Percentiles rank a stretch among this genome's conserved stretches.
Conservation (phyloP, 2,329 filamentous ascomycete species). For the Huntiella abstrusa region DNA sequence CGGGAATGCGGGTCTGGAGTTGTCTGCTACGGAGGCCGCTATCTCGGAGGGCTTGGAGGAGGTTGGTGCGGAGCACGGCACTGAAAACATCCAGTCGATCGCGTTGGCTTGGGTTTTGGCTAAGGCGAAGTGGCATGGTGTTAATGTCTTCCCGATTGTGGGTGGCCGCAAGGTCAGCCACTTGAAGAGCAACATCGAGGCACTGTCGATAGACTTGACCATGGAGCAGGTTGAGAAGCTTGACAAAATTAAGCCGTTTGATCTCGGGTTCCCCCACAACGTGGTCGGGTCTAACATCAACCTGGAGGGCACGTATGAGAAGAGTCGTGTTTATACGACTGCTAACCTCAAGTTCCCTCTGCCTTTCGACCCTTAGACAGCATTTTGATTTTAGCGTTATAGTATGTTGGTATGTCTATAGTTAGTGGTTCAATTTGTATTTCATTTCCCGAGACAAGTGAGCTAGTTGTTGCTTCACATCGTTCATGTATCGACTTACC, state of each 20-base stretch:
- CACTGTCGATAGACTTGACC: slow-evolving; percentile 29
- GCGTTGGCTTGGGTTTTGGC: slow-evolving; percentile 32
- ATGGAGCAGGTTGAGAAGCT: slow-evolving; percentile 34
- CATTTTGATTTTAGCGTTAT: too few relatives aligned
- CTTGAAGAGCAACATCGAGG: slow-evolving; percentile 35
- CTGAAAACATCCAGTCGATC: slow-evolving; percentile 38
- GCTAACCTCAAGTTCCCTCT: background rate
- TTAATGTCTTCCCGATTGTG: slow-evolving; percentile 33
- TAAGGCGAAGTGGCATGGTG: slow-evolving; percentile 22
- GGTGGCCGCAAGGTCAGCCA: slow-evolving; percentile 34
- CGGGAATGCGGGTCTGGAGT: slow-evolving; percentile 17
- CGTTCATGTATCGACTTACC: slow-evolving; percentile 21
- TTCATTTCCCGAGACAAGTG: background rate
- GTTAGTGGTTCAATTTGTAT: too few relatives aligned
- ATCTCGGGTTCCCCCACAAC: slow-evolving; percentile 15
- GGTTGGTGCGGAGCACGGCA: slow-evolving; percentile 36
- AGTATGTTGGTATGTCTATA: too few relatives aligned
- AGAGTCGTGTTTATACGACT: background rate
- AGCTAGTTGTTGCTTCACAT: background rate
- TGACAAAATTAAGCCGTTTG: slow-evolving; percentile 32
- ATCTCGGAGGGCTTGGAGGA: slow-evolving; percentile 39
- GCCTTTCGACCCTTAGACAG: slow-evolving; percentile 1
- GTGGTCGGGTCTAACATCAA: background rate
- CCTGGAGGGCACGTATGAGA: background rate
- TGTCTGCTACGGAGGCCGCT: slow-evolving; percentile 26